Percentiles rank a stretch among this genome's conserved stretches.
Evolutionary conservation across 75 land plant genomes (phyloP).

Genomic region (Sequoiadendron giganteum): DNA sequence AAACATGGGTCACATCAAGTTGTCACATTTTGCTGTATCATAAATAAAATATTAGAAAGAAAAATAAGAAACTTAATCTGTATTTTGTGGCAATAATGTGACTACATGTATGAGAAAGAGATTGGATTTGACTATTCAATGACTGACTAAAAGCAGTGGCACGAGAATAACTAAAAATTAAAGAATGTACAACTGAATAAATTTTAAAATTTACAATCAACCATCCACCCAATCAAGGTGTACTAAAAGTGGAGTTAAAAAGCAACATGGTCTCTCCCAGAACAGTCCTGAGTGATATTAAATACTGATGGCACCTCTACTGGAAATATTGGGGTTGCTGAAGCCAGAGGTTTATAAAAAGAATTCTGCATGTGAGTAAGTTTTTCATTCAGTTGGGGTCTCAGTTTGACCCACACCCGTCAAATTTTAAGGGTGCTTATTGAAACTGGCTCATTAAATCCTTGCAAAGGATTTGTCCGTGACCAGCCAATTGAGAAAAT

Average conservation of each 20-base stretch:
- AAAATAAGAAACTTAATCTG: not conserved
- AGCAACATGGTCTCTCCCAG: no score
- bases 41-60: not conserved
- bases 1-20: not conserved
- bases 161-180: not conserved
- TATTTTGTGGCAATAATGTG: not conserved
- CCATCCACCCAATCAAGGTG: not conserved
- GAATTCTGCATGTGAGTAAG: no score
- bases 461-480: no score
- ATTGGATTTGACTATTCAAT: not conserved
- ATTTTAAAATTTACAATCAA: not conserved
- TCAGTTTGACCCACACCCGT: no score
- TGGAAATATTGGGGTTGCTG: no score
- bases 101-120: not conserved
- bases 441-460: no score
- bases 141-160: not conserved
- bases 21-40: not conserved
- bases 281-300: no score
- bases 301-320: no score
- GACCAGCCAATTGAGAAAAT: no score
- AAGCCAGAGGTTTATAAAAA: no score
- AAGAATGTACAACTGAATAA: not conserved
- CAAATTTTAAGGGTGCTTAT: no score
- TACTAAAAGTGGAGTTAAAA: no score
- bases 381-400: not conserved